phyloP scores from a whole-genome alignment of 371 early-diverging fungal genomes.

The Rhizopus microsporus region DNA sequence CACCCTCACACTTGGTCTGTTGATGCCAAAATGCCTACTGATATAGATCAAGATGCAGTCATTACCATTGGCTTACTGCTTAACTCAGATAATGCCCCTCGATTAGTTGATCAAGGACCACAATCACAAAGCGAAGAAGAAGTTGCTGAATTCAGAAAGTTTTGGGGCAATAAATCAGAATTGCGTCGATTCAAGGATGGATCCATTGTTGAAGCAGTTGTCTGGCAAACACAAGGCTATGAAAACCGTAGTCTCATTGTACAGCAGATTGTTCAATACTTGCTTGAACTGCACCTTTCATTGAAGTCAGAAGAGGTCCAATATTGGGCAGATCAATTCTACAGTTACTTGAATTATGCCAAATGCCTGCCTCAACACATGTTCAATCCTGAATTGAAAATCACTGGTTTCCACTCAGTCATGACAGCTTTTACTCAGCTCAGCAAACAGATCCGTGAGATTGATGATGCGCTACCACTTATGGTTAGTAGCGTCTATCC shows the following conservation, averaged over 20 bases:
- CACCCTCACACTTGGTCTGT: conserved; percentile 38
- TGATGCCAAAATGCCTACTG: conserved; percentile 20
- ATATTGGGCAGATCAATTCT: conserved; percentile 74
- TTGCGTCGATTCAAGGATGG: conserved; percentile 90
- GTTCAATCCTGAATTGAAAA: conserved; percentile 49
- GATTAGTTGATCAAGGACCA: conserved; percentile 84
- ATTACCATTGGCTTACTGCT: conserved; percentile 72
- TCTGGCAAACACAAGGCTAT: conserved; percentile 74
- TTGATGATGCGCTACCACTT: conserved; percentile 78
- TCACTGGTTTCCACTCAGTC: conserved; percentile 70
- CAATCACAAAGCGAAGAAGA: conserved; percentile 62
- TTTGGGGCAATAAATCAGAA: conserved; percentile 88
- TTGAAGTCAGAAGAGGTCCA: conserved; percentile 49
- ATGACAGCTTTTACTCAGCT: conserved; percentile 72
- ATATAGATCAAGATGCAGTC: conserved; percentile 16
- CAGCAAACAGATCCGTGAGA: conserved; percentile 61
- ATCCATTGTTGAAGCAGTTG: conserved; percentile 79
- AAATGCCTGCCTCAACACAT: conserved; percentile 50
- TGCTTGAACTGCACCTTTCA: conserved; percentile 72
- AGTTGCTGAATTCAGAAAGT: conserved; percentile 68
- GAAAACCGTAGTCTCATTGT: conserved; percentile 79
- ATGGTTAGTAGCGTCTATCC: conserved; percentile 72
- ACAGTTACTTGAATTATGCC: conserved; percentile 55
- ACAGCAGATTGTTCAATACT: conserved; percentile 74
- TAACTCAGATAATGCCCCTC: conserved; percentile 63